phyloP scores from a whole-genome alignment of 371 early-diverging fungal genomes.

The Syncephalastrum monosporum region DNA sequence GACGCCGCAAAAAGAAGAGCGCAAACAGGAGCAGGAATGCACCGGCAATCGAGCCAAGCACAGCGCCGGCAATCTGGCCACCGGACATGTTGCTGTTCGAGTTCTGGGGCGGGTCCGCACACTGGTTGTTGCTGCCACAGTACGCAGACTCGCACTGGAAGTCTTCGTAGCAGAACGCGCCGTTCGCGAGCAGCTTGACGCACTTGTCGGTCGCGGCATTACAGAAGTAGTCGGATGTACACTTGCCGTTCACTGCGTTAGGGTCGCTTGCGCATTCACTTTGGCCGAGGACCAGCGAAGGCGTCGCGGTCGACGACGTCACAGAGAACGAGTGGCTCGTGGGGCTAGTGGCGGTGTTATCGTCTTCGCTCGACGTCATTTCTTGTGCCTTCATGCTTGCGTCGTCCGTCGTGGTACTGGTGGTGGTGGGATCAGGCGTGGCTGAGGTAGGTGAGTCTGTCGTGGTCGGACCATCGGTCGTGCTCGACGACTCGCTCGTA shows the following conservation, averaged over 20 bases:
- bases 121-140: conserved; percentile 14
- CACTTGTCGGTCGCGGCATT: conserved; percentile 27
- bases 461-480: neutral
- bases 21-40: conserved; percentile 13
- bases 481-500: neutral
- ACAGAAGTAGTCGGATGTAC: conserved; percentile 25
- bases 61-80: conserved; percentile 31
- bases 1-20: conserved; percentile 11
- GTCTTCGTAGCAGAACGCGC: conserved; percentile 23
- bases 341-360: neutral
- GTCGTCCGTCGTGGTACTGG: neutral
- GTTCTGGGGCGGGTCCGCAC: neutral
- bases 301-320: conserved; percentile 32
- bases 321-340: conserved; percentile 19
- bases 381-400: conserved; percentile 4
- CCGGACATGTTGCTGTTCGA: conserved; percentile 11
- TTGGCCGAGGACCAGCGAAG: conserved; percentile 25
- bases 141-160: conserved; percentile 30
- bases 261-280: conserved; percentile 28
- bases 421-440: neutral
- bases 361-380: neutral
- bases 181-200: conserved; percentile 10
- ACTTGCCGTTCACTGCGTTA: conserved; percentile 19
- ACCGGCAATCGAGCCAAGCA: conserved; percentile 25
- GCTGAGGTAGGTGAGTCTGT: neutral